Conservation (phyloP, 2,329 filamentous ascomycete genomes). For the Neoscytalidium dimidiatum region DNA sequence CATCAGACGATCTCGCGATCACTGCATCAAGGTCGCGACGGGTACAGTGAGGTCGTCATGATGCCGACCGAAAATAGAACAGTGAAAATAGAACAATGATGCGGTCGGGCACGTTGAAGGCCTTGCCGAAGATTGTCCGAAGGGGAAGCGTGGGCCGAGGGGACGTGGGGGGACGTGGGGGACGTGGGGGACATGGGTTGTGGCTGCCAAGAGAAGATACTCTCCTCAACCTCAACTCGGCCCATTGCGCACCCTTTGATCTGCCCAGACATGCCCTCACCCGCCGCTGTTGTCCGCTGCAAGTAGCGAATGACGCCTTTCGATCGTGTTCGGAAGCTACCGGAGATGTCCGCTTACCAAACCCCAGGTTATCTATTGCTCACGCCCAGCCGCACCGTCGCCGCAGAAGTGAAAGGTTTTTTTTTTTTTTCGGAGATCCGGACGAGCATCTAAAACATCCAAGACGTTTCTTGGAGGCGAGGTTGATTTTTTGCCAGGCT, state of each 20-base stretch:
- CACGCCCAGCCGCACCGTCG: not conserved
- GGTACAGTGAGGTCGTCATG: too few species aligned
- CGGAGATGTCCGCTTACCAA: not conserved
- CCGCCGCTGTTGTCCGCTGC: not conserved
- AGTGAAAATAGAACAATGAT: too few species aligned
- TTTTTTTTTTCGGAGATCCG: not conserved
- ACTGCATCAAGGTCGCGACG: too few species aligned
- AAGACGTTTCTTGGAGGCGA: not conserved
- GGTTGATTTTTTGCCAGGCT: not conserved
- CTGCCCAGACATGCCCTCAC: not conserved
- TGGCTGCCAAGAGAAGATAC: not conserved
- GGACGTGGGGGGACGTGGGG: too few species aligned
- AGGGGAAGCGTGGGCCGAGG: too few species aligned
- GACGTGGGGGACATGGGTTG: too few species aligned
- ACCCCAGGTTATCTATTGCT: not conserved
- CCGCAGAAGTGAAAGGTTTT: not conserved
- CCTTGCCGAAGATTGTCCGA: too few species aligned
- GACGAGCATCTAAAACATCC: not conserved
- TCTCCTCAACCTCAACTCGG: not conserved
- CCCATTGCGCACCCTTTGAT: not conserved
- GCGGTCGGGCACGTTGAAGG: too few species aligned
- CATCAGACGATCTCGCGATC: too few species aligned
- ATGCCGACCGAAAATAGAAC: too few species aligned
- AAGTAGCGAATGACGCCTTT: not conserved
- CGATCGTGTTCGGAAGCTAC: not conserved